These are phyloP conservation scores for Scenedesmus sp. DNA, from an alignment of 163 green algal genomes.

Conservation along the genomic window DNA sequence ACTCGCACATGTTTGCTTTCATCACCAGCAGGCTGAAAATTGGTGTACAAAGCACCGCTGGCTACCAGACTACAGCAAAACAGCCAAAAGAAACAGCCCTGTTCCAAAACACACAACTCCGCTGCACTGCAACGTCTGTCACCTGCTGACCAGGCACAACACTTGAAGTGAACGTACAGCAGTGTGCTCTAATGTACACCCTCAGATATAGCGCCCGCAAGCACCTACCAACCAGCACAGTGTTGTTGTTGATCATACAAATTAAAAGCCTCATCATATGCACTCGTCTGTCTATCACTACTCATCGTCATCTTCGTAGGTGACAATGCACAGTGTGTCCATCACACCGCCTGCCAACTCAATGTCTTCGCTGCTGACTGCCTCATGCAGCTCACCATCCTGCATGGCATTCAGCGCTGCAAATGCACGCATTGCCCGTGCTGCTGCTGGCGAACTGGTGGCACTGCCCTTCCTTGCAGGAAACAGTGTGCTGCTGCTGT, in stretches of 20 bases:
- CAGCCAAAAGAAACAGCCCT: not conserved
- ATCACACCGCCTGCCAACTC: not conserved
- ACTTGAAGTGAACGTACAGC: not conserved
- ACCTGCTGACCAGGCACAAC: not conserved
- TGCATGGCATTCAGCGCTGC: not conserved
- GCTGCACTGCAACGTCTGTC: not conserved
- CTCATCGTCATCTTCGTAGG: conserved; percentile 9
- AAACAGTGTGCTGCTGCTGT: not conserved
- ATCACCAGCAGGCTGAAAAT: not conserved
- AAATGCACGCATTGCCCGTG: not conserved
- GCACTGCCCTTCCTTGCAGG: not conserved
- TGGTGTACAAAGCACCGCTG: conserved; percentile 5
- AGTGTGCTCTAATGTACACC: not conserved
- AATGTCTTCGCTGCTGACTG: not conserved
- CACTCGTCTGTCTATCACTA: not conserved
- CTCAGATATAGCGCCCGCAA: not conserved
- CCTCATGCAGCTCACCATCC: not conserved
- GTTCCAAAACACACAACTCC: not conserved
- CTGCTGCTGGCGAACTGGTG: not conserved
- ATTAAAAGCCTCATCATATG: not conserved
- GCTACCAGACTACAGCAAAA: not conserved
- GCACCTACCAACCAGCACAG: not conserved
- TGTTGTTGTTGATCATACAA: too few relatives aligned
- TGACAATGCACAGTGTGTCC: conserved; percentile 15
- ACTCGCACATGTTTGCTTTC: not conserved